Conservation (phyloP, 305 asterid species). For the Rubia peregrina region DNA sequence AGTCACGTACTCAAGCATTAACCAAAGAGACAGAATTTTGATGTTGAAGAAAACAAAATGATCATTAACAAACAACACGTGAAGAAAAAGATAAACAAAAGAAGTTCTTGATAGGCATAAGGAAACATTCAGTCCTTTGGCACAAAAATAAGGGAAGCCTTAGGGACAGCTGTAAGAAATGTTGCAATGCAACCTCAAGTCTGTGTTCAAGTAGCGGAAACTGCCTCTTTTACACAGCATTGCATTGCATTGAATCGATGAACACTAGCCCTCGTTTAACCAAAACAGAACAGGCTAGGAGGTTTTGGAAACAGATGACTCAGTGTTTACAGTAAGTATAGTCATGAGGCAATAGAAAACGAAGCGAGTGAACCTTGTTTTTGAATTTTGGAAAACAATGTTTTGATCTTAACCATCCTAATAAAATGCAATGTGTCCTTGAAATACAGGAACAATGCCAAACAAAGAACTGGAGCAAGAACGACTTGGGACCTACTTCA, state of each 20-base stretch:
- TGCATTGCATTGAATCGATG: neutral
- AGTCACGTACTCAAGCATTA: neutral
- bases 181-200: neutral
- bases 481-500: slow-evolving; percentile 8
- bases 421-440: neutral
- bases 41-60: neutral
- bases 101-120: neutral
- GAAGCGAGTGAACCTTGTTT: neutral
- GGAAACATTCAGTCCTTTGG: neutral
- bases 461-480: neutral
- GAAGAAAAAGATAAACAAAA: neutral
- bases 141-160: neutral
- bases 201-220: neutral
- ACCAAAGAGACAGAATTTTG: neutral
- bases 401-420: neutral
- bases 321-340: neutral
- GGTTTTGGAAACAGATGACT: neutral
- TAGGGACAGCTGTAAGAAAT: neutral
- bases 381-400: slow-evolving; percentile 3
- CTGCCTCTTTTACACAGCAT: neutral
- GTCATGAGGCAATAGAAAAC: neutral
- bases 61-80: neutral
- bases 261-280: neutral
- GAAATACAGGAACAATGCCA: neutral
- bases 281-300: neutral